Evolutionary conservation across 2,329 filamentous ascomycete species (phyloP).

Genomic region (Cercospora sesami): DNA sequence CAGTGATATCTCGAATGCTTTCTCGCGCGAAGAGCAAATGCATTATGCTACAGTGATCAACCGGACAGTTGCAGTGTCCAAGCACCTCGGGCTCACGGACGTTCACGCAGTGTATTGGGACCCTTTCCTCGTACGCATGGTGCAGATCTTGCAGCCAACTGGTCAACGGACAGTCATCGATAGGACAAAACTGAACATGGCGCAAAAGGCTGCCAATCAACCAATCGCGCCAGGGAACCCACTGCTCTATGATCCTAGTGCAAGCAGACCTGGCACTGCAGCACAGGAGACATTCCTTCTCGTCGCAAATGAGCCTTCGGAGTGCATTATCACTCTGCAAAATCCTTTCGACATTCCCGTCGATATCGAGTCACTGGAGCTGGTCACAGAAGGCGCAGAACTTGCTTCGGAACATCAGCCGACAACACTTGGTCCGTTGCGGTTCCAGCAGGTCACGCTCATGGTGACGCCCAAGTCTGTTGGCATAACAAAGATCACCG

Average conservation of each 20-base stretch:
- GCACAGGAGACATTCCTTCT: slow-evolving; percentile 62
- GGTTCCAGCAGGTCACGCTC: slow-evolving; percentile 75
- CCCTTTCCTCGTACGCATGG: slow-evolving; percentile 80
- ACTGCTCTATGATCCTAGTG: slow-evolving; percentile 93
- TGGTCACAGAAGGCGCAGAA: slow-evolving; percentile 71
- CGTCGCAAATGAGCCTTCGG: slow-evolving; percentile 74
- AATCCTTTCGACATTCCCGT: slow-evolving; percentile 94
- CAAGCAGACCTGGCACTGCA: slow-evolving; percentile 62
- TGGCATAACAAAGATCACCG: slow-evolving; percentile 71
- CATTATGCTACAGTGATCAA: slow-evolving; percentile 82
- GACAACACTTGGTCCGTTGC: slow-evolving; percentile 74
- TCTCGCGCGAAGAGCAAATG: slow-evolving; percentile 72
- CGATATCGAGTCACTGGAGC: slow-evolving; percentile 76
- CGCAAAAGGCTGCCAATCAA: slow-evolving; percentile 16
- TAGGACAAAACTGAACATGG: slow-evolving; percentile 25
- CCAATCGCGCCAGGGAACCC: slow-evolving; percentile 58
- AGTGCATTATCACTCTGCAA: slow-evolving; percentile 80
- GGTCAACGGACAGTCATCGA: slow-evolving; percentile 27
- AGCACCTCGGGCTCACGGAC: slow-evolving; percentile 68
- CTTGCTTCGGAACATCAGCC: slow-evolving; percentile 67
- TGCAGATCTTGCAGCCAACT: slow-evolving; percentile 62
- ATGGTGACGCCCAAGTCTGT: slow-evolving; percentile 65
- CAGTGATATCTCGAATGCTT: slow-evolving; percentile 12
- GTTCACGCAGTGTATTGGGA: slow-evolving; percentile 92
- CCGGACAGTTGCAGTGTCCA: slow-evolving; percentile 76